phyloP scores from a whole-genome alignment of 352 stramenopile genomes.

The Pilasporangium apinafurcum region DNA sequence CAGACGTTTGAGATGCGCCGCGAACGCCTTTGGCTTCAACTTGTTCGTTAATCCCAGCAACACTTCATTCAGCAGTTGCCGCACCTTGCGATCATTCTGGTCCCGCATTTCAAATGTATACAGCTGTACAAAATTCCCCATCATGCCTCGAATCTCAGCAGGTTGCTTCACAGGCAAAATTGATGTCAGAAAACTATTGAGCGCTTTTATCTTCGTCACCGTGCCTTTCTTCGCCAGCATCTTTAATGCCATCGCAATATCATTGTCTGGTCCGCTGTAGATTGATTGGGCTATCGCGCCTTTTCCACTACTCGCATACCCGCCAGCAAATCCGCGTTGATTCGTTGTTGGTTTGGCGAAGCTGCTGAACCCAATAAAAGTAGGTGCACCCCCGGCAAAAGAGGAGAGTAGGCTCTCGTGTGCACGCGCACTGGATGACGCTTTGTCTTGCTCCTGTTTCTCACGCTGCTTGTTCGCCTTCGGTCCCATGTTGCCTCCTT shows the following conservation, averaged over 20 bases:
- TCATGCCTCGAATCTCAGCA: slow-evolving; percentile 52
- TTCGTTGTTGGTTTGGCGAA: slow-evolving; percentile 33
- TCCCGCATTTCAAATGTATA: slow-evolving; percentile 79
- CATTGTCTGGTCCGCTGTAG: slow-evolving; percentile 75
- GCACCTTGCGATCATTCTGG: slow-evolving; percentile 80
- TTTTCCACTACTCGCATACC: neutral
- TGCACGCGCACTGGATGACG: slow-evolving; percentile 74
- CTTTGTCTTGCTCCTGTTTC: slow-evolving; percentile 76
- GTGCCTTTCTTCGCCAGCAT: slow-evolving; percentile 81
- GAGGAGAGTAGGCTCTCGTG: slow-evolving; percentile 50
- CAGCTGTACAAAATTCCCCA: slow-evolving; percentile 72
- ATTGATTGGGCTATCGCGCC: slow-evolving; percentile 32
- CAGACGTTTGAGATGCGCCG: slow-evolving; percentile 56
- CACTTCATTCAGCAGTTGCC: slow-evolving; percentile 70
- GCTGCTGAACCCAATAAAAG: slow-evolving; percentile 72
- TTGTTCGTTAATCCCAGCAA: slow-evolving; percentile 47
- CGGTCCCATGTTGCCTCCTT: slow-evolving; percentile 18
- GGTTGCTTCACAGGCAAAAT: slow-evolving; percentile 59
- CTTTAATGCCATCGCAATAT: slow-evolving; percentile 74
- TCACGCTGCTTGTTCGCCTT: slow-evolving; percentile 88
- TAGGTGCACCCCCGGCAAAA: slow-evolving; percentile 5
- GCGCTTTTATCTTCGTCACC: slow-evolving; percentile 79
- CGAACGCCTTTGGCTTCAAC: slow-evolving; percentile 66
- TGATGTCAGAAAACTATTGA: slow-evolving; percentile 48
- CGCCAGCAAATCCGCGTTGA: neutral